Percentiles rank a stretch among this genome's conserved stretches.
These are phyloP conservation scores for Zygosaccharomyces rouxii DNA, from an alignment of 805 yeast genomes.

Conservation along the genomic window DNA sequence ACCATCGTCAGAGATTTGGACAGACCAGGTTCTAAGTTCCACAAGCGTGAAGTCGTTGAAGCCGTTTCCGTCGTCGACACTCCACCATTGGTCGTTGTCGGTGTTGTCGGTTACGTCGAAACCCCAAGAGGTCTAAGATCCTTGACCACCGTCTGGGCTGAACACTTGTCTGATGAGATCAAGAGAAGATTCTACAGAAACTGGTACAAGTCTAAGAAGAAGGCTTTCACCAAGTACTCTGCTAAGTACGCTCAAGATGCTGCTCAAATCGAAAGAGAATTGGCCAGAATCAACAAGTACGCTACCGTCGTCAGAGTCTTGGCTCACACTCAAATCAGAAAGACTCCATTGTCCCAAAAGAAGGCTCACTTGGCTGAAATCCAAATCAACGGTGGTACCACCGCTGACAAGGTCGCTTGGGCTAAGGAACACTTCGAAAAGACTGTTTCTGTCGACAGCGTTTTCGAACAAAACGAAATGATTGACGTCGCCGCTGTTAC, in stretches of 20 bases:
- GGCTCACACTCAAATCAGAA: conserved; percentile 99
- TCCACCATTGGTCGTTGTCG: conserved; percentile 97
- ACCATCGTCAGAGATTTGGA: conserved; percentile 99
- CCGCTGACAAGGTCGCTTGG: conserved; percentile 96
- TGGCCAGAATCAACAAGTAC: conserved; percentile 98
- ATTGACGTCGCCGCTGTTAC: conserved; percentile 98
- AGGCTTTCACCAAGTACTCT: conserved; percentile 99
- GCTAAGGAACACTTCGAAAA: conserved; percentile 99
- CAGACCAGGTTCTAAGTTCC: conserved; percentile 99
- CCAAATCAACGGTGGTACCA: conserved; percentile 99
- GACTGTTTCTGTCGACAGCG: conserved; percentile 93
- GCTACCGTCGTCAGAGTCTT: conserved; percentile 97
- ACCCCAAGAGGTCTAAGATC: conserved; percentile 99
- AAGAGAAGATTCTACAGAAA: conserved; percentile 99
- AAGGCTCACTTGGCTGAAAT: conserved; percentile 99
- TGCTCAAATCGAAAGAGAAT: conserved; percentile 86
- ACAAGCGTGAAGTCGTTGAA: conserved; percentile 99
- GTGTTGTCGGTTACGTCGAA: conserved; percentile 99
- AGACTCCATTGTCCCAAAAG: conserved; percentile 98
- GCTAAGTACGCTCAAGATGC: conserved; percentile 93
- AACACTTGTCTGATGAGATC: conserved; percentile 98
- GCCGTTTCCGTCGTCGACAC: conserved; percentile 99
- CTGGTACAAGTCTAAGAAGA: conserved; percentile 99
- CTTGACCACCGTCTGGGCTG: conserved; percentile 99
- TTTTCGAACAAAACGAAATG: conserved; percentile 98